Base-by-base conservation (phyloP, 768 basidiomycete species). In the Strobilomyces confusus region DNA sequence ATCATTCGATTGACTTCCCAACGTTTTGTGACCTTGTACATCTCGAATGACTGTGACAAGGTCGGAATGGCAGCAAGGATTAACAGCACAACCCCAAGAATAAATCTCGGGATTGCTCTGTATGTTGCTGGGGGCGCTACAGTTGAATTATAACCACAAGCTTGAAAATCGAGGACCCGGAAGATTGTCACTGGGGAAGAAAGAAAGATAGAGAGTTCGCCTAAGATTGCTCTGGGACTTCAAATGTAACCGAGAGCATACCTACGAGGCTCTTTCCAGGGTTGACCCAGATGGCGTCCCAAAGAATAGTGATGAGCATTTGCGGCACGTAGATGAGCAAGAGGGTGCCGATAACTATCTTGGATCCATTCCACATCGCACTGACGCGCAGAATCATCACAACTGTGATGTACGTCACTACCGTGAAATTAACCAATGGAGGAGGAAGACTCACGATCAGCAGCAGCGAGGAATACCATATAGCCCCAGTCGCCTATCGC, bases 341-440 rank as follows among this genome's bases (percentile, higher is more conserved):
- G 17, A 62, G 55, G 15, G 55, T 12, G n/a, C 6, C 5, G 1
- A 59, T 23, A 5, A 63, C 29, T 4, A 1, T 17, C 15, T n/a
- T 59, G 20, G 60, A 62, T 26, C 22, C 44, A 14, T 37, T 7
- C 49, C 53, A 62, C 41, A 63, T 62, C 17, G 58, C 48, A 23
- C 46, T 50, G 1, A 63, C 52, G 14, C 60, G 61, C 12, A 63
- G 46, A 19, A 60, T 47, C 61, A 63, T 63, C 36, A 63, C 34
- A 4, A 63, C 61, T 63, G 15, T 19, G 12, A 14, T 11, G 11
- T 2, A 32, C 9, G 5, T 60, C 17, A 51, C 19, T 9, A 6
- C 7, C 19, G 4, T 2, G 17, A 30, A 20, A 9, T 4, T 0
- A 9, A 42, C 17, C 5, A 5, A 3, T 8, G 6, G 19, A 29